phyloP scores from a whole-genome alignment of 2,329 filamentous ascomycete genomes.

The Didymella pinodella region DNA sequence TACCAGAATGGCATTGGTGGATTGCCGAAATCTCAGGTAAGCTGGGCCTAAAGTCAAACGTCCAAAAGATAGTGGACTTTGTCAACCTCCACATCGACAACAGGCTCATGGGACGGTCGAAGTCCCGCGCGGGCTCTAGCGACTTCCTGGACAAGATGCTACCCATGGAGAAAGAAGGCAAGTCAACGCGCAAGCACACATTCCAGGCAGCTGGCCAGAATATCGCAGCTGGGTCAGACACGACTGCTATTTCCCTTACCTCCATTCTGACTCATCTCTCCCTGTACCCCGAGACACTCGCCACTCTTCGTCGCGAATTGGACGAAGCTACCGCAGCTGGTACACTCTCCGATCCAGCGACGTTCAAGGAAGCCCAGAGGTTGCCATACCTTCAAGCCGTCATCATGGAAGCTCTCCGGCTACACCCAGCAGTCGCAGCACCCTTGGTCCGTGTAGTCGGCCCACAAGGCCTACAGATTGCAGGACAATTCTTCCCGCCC shows the following conservation, averaged over 20 bases:
- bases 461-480: constrained; percentile 31
- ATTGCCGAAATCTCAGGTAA: too few species aligned
- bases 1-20: constrained; percentile 17
- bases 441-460: constrained; percentile 52
- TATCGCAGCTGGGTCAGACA: constrained; percentile 54
- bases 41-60: too few species aligned
- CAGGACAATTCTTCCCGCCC: constrained; percentile 53
- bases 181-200: constrained; percentile 15
- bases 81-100: constrained; percentile 1
- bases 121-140: too few species aligned
- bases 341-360: constrained; percentile 24
- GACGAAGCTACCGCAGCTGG: constrained; percentile 22
- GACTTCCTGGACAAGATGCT: constrained; percentile 28
- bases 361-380: constrained; percentile 40
- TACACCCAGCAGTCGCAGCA: constrained; percentile 55
- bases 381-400: constrained; percentile 56
- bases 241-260: constrained; percentile 59
- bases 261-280: constrained; percentile 57
- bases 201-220: constrained; percentile 34
- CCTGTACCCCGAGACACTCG: constrained; percentile 41
- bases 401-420: constrained; percentile 54
- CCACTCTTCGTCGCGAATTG: constrained; percentile 30
- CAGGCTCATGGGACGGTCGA: too few species aligned
- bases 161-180: constrained; percentile 19
- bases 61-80: too few species aligned